Evolutionary conservation across 1,284 basidiomycete genomes (phyloP), one percentile per base, ranked within the genome.

Genomic region (Ceraceosorus guamensis): DNA sequence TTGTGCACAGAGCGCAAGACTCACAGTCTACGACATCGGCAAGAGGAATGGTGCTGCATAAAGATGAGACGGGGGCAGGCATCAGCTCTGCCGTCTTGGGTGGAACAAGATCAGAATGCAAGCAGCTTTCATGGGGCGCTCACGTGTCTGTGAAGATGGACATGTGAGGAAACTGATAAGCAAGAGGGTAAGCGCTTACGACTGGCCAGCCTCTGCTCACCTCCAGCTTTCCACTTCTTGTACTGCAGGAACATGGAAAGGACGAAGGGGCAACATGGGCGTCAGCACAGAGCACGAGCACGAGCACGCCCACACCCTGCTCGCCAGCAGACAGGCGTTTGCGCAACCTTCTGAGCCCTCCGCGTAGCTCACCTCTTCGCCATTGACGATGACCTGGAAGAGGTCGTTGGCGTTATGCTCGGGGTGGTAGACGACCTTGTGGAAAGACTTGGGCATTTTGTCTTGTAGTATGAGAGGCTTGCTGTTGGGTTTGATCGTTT

Each of bases 1-100:
- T 10, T 18, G 56, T 62, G 30, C 52, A 66, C 65, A 55, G n/a
- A n/a, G n/a, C n/a, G n/a, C n/a, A n/a, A n/a, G n/a, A n/a, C n/a
- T n/a, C n/a, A n/a, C n/a, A n/a, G 48, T 77, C 77, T 46, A 78
- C 77, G 8, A 78, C 73, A 34, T 77, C 73, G 16, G 72, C 68
- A 39, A 78, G 70, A 5, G 77, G 76, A 57, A 78, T 77, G 30
- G 77, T 73, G 60, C 60, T 68, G 51, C n/a, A n/a, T n/a, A n/a
- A n/a, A n/a, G n/a, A n/a, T n/a, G n/a, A n/a, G n/a, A n/a, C n/a
- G n/a, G n/a, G n/a, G n/a, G n/a, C n/a, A 37, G 14, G 18, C 1
- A 56, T 61, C 14, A 13, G 14, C 13, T 14, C 13, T 13, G 14
- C 24, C 14, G 39, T 13, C 14, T 14, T 48, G n/a, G 14, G 24